Conservation (phyloP, 2,329 filamentous ascomycete genomes). For the Sporothrix humicola region DNA sequence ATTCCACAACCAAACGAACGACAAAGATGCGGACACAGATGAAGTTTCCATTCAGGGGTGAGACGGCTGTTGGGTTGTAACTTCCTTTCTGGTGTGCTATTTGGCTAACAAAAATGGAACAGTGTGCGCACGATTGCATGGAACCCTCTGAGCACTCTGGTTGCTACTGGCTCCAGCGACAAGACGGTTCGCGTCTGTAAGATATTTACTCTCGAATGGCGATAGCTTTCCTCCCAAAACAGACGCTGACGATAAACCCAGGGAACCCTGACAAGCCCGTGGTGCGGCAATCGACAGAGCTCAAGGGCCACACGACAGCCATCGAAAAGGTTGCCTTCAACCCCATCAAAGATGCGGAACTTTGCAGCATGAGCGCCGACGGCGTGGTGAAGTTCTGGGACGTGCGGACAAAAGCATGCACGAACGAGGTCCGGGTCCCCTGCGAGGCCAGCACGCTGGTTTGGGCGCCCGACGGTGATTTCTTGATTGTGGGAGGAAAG, state of each 20-base stretch:
- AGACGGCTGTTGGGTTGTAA: neutral
- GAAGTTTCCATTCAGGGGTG: slow-evolving; percentile 29
- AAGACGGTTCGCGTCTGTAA: slow-evolving; percentile 74
- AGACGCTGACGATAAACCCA: slow-evolving; percentile 40
- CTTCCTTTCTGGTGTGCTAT: neutral
- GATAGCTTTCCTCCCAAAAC: neutral
- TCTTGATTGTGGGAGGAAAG: slow-evolving; percentile 69
- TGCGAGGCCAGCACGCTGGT: slow-evolving; percentile 73
- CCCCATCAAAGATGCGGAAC: slow-evolving; percentile 75
- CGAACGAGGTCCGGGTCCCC: slow-evolving; percentile 70
- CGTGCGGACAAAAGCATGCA: slow-evolving; percentile 71
- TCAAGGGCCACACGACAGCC: slow-evolving; percentile 68
- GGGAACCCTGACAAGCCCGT: slow-evolving; percentile 79
- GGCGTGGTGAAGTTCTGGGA: slow-evolving; percentile 82
- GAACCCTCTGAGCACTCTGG: slow-evolving; percentile 82
- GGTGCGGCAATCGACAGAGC: slow-evolving; percentile 75
- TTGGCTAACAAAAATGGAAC: slow-evolving; percentile 13
- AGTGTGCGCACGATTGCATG: slow-evolving; percentile 83
- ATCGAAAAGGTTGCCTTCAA: slow-evolving; percentile 82
- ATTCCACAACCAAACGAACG: slow-evolving; percentile 35
- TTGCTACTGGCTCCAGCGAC: slow-evolving; percentile 79
- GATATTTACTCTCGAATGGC: slow-evolving; percentile 41
- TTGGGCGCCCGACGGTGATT: slow-evolving; percentile 74
- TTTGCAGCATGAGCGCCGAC: slow-evolving; percentile 76
- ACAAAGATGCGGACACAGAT: slow-evolving; percentile 32